Evolutionary conservation across 2,329 filamentous ascomycete genomes (phyloP).

Genomic region (Talaromyces sp.): DNA sequence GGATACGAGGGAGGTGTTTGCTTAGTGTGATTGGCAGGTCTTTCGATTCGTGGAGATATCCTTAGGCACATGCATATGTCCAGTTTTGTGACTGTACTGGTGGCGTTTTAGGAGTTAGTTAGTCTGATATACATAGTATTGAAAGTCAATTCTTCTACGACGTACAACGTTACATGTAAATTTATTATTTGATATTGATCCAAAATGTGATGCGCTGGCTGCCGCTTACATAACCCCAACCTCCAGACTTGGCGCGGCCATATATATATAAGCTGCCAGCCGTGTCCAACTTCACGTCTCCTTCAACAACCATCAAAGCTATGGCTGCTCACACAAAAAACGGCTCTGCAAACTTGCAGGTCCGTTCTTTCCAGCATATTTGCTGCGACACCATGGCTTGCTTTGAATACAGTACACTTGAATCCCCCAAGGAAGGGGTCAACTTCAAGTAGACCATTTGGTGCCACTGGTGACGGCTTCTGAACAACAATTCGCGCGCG

Average conservation of each 20-base stretch:
- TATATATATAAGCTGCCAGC: neutral
- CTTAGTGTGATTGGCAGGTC: constrained; percentile 14
- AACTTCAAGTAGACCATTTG: constrained; percentile 24
- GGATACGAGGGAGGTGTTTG: constrained; percentile 74
- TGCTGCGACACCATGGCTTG: constrained; percentile 6
- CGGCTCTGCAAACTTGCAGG: constrained; percentile 23
- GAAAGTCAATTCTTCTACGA: neutral
- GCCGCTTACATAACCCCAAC: constrained; percentile 13
- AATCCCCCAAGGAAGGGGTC: constrained; percentile 34
- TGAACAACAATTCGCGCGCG: constrained; percentile 21
- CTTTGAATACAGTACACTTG: constrained; percentile 12
- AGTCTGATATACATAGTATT: neutral
- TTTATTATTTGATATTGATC: neutral
- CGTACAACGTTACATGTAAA: neutral
- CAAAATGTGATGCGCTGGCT: neutral
- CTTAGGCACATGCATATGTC: constrained; percentile 25
- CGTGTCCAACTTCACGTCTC: neutral
- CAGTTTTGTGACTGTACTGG: constrained; percentile 22
- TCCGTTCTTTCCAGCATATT: neutral
- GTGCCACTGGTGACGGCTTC: constrained; percentile 21
- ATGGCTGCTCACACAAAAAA: constrained; percentile 14
- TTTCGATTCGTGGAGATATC: constrained; percentile 24
- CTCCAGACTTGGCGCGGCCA: neutral
- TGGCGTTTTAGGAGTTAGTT: constrained; percentile 1
- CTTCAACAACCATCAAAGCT: constrained; percentile 1